A percentile compares a stretch with the other conserved stretches of the same genome.
phyloP scores from a whole-genome alignment of 2,329 filamentous ascomycete genomes.

The Ustilaginoidea virens region DNA sequence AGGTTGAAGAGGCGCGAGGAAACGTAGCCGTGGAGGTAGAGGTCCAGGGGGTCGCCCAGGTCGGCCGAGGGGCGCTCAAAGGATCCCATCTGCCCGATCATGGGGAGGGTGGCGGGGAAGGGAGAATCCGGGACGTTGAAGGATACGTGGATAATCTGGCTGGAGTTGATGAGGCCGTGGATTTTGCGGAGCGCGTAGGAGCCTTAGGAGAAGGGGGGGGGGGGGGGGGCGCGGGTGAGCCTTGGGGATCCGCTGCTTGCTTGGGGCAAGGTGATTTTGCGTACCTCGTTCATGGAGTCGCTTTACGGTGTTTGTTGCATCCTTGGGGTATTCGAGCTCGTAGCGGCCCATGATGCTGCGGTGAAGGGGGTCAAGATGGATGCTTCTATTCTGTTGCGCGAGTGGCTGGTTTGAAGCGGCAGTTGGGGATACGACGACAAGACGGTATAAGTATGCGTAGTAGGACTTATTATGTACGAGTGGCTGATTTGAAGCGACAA shows the following conservation, averaged over 20 bases:
- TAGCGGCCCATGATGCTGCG: slow-evolving; percentile 21
- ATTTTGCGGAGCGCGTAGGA: slow-evolving; percentile 59
- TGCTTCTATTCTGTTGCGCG: too few relatives aligned
- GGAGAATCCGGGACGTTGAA: slow-evolving; percentile 50
- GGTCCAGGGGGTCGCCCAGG: slow-evolving; percentile 49
- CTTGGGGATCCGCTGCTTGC: background rate
- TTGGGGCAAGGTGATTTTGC: background rate
- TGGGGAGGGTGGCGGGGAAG: slow-evolving; percentile 65
- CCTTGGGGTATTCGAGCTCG: slow-evolving; percentile 45
- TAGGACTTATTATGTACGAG: too few relatives aligned
- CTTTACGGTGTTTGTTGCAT: slow-evolving; percentile 49
- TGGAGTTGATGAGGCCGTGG: slow-evolving; percentile 58
- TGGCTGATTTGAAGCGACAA: too few relatives aligned
- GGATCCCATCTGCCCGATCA: slow-evolving; percentile 73
- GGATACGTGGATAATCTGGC: slow-evolving; percentile 65
- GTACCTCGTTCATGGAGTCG: slow-evolving; percentile 48
- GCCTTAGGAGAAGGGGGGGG: slow-evolving; percentile 25
- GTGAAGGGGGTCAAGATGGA: too few relatives aligned
- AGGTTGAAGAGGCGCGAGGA: slow-evolving; percentile 62
- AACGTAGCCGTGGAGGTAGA: slow-evolving; percentile 77
- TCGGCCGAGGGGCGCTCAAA: slow-evolving; percentile 46
- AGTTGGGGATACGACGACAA: too few relatives aligned
- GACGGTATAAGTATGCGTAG: too few relatives aligned
- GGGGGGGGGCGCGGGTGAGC: background rate
- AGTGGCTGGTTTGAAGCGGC: too few relatives aligned